A percentile compares a stretch with the other conserved stretches of the same genome.
Evolutionary conservation across 495 filamentous ascomycete genomes (phyloP).

Genomic region (Aspergillus kassunensis): DNA sequence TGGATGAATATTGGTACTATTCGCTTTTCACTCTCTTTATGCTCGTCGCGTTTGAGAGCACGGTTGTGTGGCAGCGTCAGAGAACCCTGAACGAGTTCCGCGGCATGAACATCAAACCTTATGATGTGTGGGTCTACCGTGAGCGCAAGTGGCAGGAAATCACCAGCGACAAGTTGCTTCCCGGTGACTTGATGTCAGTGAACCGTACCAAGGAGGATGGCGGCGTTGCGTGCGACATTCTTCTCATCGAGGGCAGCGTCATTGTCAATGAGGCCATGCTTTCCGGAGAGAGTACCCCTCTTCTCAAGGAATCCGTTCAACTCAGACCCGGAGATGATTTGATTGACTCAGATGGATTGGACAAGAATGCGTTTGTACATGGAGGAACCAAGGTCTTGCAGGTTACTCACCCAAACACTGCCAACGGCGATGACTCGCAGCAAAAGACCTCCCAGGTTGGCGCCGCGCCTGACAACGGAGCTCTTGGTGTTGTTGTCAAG

Average conservation of each 20-base stretch:
- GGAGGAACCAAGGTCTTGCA: conserved; percentile 98
- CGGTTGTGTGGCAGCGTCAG: conserved; percentile 98
- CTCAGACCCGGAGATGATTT: conserved; percentile 79
- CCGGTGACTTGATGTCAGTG: conserved; percentile 94
- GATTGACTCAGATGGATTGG: conserved; percentile 85
- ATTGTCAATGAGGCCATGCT: conserved; percentile 99
- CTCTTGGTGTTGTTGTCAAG: conserved; percentile 90
- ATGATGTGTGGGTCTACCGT: conserved; percentile 86
- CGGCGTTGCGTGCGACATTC: conserved; percentile 95
- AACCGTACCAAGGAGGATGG: conserved; percentile 94
- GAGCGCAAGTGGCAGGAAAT: conserved; percentile 82
- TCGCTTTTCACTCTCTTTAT: conserved; percentile 98
- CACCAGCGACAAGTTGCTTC: conserved; percentile 88
- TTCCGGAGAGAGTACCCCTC: conserved; percentile 93
- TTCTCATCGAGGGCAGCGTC: conserved; percentile 87
- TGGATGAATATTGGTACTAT: conserved; percentile 99
- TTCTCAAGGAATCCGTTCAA: conserved; percentile 94
- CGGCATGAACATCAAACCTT: conserved; percentile 98
- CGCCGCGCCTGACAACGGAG: conserved; percentile 83
- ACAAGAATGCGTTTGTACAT: conserved; percentile 95
- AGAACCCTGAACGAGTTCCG: conserved; percentile 96
- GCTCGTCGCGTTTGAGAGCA: conserved; percentile 96
- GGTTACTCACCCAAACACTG: conserved; percentile 72
- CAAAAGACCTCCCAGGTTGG: conserved; percentile 65
- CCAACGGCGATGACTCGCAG: conserved; percentile 60